phyloP scores from a whole-genome alignment of 192 early-diverging fungal species.

The Coemansia sp. region DNA sequence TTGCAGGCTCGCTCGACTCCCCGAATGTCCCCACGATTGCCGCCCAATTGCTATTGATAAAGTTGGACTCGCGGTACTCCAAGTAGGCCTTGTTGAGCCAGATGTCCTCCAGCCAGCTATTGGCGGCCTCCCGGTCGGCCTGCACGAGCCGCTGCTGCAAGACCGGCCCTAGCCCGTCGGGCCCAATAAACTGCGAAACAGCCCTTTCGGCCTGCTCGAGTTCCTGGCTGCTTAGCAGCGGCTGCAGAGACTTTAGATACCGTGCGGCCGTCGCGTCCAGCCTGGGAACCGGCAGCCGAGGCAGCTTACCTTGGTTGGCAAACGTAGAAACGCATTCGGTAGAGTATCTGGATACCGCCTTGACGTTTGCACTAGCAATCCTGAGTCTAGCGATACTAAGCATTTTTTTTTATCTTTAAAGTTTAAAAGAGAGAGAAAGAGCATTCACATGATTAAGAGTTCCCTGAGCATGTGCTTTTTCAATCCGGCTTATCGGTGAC shows the following conservation, averaged over 20 bases:
- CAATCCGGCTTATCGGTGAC: slow-evolving; percentile 1
- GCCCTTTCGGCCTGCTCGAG: slow-evolving; percentile 60
- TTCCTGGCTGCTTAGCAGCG: slow-evolving; percentile 64
- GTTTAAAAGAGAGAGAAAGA: too few species aligned
- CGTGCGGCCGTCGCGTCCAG: slow-evolving; percentile 73
- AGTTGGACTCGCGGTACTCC: slow-evolving; percentile 76
- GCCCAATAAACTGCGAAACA: slow-evolving; percentile 66
- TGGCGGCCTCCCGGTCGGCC: slow-evolving; percentile 63
- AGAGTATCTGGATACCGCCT: too few species aligned
- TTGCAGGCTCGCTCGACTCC: not conserved
- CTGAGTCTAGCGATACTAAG: too few species aligned
- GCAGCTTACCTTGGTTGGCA: slow-evolving; percentile 65
- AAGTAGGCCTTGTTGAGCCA: slow-evolving; percentile 82
- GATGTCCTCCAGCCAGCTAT: slow-evolving; percentile 88
- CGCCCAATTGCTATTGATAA: slow-evolving; percentile 93
- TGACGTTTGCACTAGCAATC: too few species aligned
- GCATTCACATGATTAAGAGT: not conserved
- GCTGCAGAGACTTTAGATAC: slow-evolving; percentile 71
- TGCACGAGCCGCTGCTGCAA: slow-evolving; percentile 73
- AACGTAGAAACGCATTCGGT: slow-evolving; percentile 49
- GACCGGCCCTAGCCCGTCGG: slow-evolving; percentile 66
- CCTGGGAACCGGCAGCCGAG: slow-evolving; percentile 82
- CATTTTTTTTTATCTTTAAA: too few species aligned
- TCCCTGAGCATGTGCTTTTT: not conserved
- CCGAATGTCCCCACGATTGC: slow-evolving; percentile 35